Evolutionary conservation across 306 rosid genomes (phyloP), one percentile per base, ranked within the genome.

Genomic region (Rosa lucieae): DNA sequence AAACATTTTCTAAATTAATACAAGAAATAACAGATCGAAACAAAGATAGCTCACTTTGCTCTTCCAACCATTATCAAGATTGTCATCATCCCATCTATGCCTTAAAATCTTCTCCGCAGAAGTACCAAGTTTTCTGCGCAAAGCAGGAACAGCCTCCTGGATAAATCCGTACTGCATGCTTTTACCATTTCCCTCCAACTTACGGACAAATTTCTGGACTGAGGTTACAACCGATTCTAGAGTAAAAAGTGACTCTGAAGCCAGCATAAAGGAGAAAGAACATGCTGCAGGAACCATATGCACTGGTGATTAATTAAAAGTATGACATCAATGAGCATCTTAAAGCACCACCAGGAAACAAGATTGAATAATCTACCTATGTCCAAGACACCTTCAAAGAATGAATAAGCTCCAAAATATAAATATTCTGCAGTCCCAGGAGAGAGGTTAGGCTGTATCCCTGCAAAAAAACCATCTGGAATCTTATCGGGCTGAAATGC

Each of bases 211-310:
- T 52, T 78, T 78, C 46, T 69, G 79, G 46, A 73, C 59, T 0
- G 87, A 84, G 56, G 52, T 61, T 48, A 75, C 68, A 62, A 78
- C 65, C 47, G 82, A 81, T 70, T 81, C 82, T 48, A 84, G 77
- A 68, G 87, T 73, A 48, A 81, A 72, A 77, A 84, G 85, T 69
- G 87, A 81, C 59, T 84, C 87, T 8, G 82, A 77, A 11, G 85
- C 87, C 85, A 84, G 74, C 74, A 75, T 78, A 51, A 81, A 84
- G 75, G 85, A 84, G 63, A 80, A 81, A 21, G 82, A 77, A 72
- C 87, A 84, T 18, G 82, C 87, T 84, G 85, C 82, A 59, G 65
- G 39, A 21, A n/a, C 46, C 65, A 67, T 65, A 77, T 48, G 74
- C 26, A 48, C 40, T 67, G 37, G 71, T 47, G 48, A 65, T 75